A percentile compares a stretch with the other conserved stretches of the same genome.
Conservation (phyloP, 2,329 filamentous ascomycete species). For the Ophiostoma perfectum region DNA sequence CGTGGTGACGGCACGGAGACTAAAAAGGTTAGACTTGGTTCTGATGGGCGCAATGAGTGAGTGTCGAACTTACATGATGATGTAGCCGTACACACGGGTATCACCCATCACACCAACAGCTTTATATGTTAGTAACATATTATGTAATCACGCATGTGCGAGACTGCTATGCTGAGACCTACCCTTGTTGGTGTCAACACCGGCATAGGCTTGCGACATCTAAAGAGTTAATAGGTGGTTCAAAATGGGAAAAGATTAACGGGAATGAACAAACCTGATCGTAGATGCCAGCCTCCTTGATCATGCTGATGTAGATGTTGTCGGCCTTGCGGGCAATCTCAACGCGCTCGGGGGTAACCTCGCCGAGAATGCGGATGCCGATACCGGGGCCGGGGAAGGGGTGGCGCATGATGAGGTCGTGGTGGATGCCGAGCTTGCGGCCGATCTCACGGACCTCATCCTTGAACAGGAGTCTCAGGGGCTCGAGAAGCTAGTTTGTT, state of each 20-base stretch:
- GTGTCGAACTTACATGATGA: conserved; percentile 18
- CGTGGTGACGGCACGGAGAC: conserved; percentile 42
- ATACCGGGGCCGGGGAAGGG: conserved; percentile 46
- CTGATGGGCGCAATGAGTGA: too few relatives aligned
- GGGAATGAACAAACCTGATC: conserved; percentile 33
- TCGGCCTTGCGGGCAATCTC: conserved; percentile 74
- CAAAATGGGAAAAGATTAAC: too few relatives aligned
- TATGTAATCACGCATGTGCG: too few relatives aligned
- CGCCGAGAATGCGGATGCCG: conserved; percentile 74
- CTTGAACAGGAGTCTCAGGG: conserved; percentile 74
- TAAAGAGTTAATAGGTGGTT: too few relatives aligned
- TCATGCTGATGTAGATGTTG: conserved; percentile 71
- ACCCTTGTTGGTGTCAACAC: conserved; percentile 38
- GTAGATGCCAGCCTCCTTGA: conserved; percentile 66
- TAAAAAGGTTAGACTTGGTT: too few relatives aligned
- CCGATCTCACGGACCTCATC: conserved; percentile 65
- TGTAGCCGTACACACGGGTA: conserved; percentile 32
- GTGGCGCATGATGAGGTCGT: conserved; percentile 69
- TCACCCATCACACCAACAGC: conserved; percentile 41
- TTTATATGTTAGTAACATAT: not conserved
- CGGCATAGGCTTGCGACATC: conserved; percentile 47
- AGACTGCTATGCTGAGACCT: conserved; percentile 22
- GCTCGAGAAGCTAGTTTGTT: conserved; percentile 61
- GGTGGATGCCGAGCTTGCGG: conserved; percentile 62
- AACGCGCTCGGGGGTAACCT: conserved; percentile 74